These are phyloP conservation scores for Aureobasidium musti DNA, from an alignment of 2,329 filamentous ascomycete species.

Conservation along the genomic window DNA sequence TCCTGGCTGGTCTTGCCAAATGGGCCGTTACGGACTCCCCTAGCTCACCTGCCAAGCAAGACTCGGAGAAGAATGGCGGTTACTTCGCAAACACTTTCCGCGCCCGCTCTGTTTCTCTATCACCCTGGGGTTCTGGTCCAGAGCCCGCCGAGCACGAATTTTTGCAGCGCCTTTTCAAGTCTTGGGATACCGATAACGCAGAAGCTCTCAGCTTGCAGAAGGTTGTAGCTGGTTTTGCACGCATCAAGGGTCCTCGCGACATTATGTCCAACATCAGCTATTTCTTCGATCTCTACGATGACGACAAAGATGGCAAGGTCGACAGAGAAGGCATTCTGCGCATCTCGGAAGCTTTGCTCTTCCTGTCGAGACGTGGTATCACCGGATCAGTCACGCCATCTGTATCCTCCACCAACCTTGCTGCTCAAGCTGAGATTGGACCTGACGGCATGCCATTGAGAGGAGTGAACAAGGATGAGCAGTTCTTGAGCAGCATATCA, in stretches of 20 bases:
- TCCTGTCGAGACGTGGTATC: conserved; percentile 84
- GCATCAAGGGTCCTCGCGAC: conserved; percentile 88
- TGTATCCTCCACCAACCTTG: conserved; percentile 59
- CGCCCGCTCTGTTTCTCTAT: conserved; percentile 46
- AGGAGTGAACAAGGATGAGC: conserved; percentile 69
- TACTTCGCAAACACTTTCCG: conserved; percentile 56
- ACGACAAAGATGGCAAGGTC: conserved; percentile 85
- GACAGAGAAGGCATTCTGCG: conserved; percentile 92
- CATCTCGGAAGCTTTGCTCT: conserved; percentile 91
- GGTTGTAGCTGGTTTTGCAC: conserved; percentile 85
- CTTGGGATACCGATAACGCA: conserved; percentile 80
- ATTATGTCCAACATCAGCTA: conserved; percentile 98
- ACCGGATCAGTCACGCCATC: conserved; percentile 72
- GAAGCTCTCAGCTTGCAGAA: conserved; percentile 85
- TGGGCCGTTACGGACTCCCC: conserved; percentile 93
- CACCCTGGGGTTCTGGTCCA: conserved; percentile 61
- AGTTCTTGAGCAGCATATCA: conserved; percentile 88
- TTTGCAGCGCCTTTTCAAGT: conserved; percentile 79
- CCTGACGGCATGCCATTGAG: conserved; percentile 42
- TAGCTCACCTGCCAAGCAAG: conserved; percentile 57
- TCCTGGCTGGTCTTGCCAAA: conserved; percentile 79
- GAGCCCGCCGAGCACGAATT: conserved; percentile 94
- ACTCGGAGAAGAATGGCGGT: conserved; percentile 56
- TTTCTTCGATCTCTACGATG: conserved; percentile 97
- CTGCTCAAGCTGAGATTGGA: conserved; percentile 38